Base-by-base conservation (phyloP, 2,329 filamentous ascomycete species). In the Cercospora sp. region DNA sequence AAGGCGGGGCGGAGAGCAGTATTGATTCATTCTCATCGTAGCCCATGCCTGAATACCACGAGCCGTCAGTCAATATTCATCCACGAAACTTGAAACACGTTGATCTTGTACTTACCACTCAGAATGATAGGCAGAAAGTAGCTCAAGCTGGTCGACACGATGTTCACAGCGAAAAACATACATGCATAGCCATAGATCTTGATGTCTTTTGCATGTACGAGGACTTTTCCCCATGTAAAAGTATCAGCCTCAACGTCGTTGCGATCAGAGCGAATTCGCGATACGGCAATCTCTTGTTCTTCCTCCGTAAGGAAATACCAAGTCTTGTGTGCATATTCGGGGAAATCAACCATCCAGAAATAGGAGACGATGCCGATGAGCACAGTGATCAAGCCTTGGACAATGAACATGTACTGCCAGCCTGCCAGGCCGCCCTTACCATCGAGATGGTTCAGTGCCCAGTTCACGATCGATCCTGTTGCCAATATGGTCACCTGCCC, bases 261-360 rank as follows among this genome's bases (percentile, higher is more conserved):
- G 18, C 89, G 83, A 75, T 91, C 89, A 5, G 80, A 79, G 57
- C 89, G 80, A 72, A 91, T 90, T 5, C 88, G 82, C 4, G 80
- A 77, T 1, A 87, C 81, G 1, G 86, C 87, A 3, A 90, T 74
- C n/a, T 80, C 77, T 42, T 85, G 83, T 75, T 91, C 88, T 18
- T 83, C 79, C 7, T 82, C 74, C 2, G 82, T 84, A 23, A 91
- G 80, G 74, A 91, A 91, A 72, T 76, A 81, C 70, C 87, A 85
- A 61, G 85, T 88, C 12, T 78, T 79, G 63, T 87, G 81, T 0
- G 87, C 82, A 28, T 87, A 82, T 72, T 91, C 89, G 0, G 89
- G 89, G 69, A 91, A 91, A 73, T 90, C 88, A 51, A 90, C 82
- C 80, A 91, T 90, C 89, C 89, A 91, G 83, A 87, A 89, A 73